Evolutionary conservation across 257 asterid genomes (phyloP).

Genomic region (Salvia rosmarinus): DNA sequence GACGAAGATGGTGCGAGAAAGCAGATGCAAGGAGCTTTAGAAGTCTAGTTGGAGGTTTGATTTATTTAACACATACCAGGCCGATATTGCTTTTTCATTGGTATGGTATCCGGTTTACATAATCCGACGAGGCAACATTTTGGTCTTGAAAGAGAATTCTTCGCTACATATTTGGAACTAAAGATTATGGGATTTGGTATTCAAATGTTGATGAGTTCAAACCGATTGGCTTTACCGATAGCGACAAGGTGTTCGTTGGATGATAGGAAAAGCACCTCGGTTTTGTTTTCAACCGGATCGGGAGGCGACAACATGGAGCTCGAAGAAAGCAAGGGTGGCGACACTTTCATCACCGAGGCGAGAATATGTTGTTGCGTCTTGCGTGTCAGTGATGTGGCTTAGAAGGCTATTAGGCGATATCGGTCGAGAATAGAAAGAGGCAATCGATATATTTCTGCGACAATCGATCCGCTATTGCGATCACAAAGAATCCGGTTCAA

Average conservation of each 20-base stretch:
- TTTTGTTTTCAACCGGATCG: background rate
- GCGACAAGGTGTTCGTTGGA: conserved; percentile 13
- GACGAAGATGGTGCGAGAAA: too few species aligned
- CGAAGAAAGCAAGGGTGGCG: background rate
- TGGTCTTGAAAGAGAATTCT: background rate
- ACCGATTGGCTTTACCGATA: background rate
- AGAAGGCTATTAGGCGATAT: background rate
- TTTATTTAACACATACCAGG: conserved; percentile 1
- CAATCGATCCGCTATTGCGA: background rate
- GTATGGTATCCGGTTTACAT: background rate
- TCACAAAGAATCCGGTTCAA: background rate
- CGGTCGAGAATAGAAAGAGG: background rate
- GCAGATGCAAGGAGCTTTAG: background rate
- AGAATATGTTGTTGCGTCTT: background rate
- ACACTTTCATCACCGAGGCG: background rate
- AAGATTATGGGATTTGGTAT: conserved; percentile 18
- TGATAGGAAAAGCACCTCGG: background rate
- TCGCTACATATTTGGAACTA: conserved; percentile 16
- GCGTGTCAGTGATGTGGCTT: background rate
- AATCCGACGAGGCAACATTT: background rate
- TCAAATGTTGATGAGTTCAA: background rate
- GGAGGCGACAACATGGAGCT: background rate
- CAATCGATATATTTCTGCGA: background rate
- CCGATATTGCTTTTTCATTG: conserved; percentile 11
- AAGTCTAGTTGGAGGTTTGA: conserved; percentile 9